These are phyloP conservation scores for Penicillium atrosanguineum DNA, from an alignment of 495 filamentous ascomycete species.

Conservation along the genomic window DNA sequence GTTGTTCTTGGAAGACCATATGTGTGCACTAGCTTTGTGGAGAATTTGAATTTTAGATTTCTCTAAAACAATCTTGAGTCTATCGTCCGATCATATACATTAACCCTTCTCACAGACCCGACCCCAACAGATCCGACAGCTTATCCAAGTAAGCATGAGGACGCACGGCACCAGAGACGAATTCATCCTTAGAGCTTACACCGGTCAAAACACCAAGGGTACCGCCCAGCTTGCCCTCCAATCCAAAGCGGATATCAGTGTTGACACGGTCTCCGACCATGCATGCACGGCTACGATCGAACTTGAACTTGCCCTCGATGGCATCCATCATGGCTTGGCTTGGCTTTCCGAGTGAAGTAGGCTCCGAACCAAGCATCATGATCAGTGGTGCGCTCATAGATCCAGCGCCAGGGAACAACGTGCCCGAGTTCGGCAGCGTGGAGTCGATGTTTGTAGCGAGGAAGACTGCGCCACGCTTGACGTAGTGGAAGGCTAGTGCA, in stretches of 20 bases:
- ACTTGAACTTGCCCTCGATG: constrained; percentile 89
- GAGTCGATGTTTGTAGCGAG: constrained; percentile 91
- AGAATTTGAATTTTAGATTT: neutral
- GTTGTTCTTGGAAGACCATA: neutral
- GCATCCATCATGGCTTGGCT: constrained; percentile 99
- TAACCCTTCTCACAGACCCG: constrained; percentile 10
- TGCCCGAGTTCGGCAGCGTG: constrained; percentile 74
- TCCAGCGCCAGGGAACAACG: constrained; percentile 90
- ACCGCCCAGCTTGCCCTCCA: constrained; percentile 86
- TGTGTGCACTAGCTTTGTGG: neutral
- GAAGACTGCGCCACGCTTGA: constrained; percentile 79
- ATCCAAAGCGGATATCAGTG: constrained; percentile 94
- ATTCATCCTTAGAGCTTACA: constrained; percentile 74
- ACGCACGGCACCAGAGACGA: constrained; percentile 68
- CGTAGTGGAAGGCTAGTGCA: constrained; percentile 77
- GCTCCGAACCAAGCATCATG: constrained; percentile 67
- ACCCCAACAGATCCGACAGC: constrained; percentile 67
- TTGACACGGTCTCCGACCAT: constrained; percentile 96
- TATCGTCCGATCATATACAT: neutral
- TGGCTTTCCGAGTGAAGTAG: constrained; percentile 84
- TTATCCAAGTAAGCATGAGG: constrained; percentile 80
- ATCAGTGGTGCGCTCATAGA: constrained; percentile 74
- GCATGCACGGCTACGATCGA: constrained; percentile 80
- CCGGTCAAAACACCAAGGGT: constrained; percentile 91
- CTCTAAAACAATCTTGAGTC: neutral